Evolutionary conservation across 805 yeast species (phyloP).

Genomic region (Pichia californica): DNA sequence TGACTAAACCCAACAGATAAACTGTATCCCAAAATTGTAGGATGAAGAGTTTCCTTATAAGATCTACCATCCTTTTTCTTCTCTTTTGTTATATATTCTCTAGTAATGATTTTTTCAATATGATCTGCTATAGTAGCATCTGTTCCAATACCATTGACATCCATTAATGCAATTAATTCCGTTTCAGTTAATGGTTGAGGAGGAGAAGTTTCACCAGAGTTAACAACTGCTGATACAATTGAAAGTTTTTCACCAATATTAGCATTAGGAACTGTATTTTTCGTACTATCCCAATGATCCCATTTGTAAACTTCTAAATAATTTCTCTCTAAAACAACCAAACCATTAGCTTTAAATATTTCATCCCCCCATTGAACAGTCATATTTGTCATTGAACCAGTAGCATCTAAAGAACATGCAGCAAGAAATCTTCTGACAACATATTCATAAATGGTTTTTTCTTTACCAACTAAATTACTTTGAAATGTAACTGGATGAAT

Average conservation of each 20-base stretch:
- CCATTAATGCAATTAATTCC: slow-evolving; percentile 90
- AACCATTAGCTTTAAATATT: slow-evolving; percentile 63
- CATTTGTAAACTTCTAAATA: slow-evolving; percentile 78
- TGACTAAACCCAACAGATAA: slow-evolving; percentile 82
- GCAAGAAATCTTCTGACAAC: slow-evolving; percentile 84
- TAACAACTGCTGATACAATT: slow-evolving; percentile 52
- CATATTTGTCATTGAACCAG: slow-evolving; percentile 61
- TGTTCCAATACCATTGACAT: slow-evolving; percentile 95
- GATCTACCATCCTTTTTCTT: slow-evolving; percentile 30
- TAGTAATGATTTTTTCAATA: slow-evolving; percentile 64
- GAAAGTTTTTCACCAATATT: slow-evolving; percentile 48
- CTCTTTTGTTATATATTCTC: slow-evolving; percentile 58
- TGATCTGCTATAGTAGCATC: slow-evolving; percentile 99
- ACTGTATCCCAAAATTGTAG: slow-evolving; percentile 80
- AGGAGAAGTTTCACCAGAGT: slow-evolving; percentile 71
- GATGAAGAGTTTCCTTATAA: slow-evolving; percentile 47
- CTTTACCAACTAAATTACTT: slow-evolving; percentile 34
- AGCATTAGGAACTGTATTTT: slow-evolving; percentile 55
- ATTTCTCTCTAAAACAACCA: slow-evolving; percentile 65
- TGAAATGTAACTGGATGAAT: slow-evolving; percentile 62
- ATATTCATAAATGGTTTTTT: slow-evolving; percentile 76
- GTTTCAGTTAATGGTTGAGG: slow-evolving; percentile 86
- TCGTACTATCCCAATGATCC: slow-evolving; percentile 67
- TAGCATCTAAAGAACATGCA: slow-evolving; percentile 86
- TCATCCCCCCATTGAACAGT: slow-evolving; percentile 76